phyloP scores from a whole-genome alignment of 2,329 filamentous ascomycete species.

The Curvularia sp. region DNA sequence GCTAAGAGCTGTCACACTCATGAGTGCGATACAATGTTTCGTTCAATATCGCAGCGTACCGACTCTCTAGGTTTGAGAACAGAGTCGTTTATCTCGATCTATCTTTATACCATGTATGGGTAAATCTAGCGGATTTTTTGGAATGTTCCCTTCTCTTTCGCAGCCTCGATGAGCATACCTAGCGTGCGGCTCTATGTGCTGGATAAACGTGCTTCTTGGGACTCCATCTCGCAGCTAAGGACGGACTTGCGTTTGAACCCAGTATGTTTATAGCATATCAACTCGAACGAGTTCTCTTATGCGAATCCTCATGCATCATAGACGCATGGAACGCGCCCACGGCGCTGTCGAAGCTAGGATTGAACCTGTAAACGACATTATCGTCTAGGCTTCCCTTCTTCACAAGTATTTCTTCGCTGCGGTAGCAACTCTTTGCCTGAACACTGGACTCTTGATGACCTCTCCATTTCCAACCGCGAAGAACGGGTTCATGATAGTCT shows the following conservation, averaged over 20 bases:
- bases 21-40: background rate
- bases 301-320: background rate
- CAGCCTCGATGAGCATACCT: background rate
- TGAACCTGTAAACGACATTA: background rate
- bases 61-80: background rate
- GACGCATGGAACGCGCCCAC: background rate
- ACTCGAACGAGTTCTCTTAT: background rate
- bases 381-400: background rate
- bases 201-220: background rate
- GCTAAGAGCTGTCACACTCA: background rate
- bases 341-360: background rate
- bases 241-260: background rate
- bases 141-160: background rate
- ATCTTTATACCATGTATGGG: background rate
- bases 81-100: background rate
- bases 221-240: background rate
- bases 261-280: too few relatives aligned
- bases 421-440: slow-evolving; percentile 79
- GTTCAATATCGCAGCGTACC: background rate
- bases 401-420: slow-evolving; percentile 92
- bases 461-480: slow-evolving; percentile 85
- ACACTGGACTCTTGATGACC: slow-evolving; percentile 85
- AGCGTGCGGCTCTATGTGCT: background rate
- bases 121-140: background rate
- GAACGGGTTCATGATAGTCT: slow-evolving; percentile 97